Evolutionary conservation across 345 rosid genomes (phyloP).

Genomic region (Lepidium sativum): DNA sequence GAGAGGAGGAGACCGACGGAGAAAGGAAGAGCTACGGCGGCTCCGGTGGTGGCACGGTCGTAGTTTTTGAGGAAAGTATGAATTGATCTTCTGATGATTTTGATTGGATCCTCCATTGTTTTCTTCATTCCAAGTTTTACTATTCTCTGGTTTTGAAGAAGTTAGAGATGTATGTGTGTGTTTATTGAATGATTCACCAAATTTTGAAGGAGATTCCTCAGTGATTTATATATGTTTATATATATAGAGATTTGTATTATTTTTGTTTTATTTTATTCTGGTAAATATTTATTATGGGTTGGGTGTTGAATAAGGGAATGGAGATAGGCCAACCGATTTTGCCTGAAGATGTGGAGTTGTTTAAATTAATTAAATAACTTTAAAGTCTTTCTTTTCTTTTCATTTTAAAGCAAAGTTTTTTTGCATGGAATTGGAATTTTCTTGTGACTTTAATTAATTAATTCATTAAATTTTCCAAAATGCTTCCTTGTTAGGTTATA

Average conservation of each 20-base stretch:
- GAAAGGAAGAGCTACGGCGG: constrained; percentile 62
- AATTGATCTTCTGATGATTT: constrained; percentile 60
- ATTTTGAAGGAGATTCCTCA: constrained; percentile 20
- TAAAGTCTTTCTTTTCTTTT: background rate
- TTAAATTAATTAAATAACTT: background rate
- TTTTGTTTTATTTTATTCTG: background rate
- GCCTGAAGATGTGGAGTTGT: constrained; percentile 28
- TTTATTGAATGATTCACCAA: constrained; percentile 23
- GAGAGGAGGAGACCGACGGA: constrained; percentile 31
- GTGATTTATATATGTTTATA: constrained; percentile 3
- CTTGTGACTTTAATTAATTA: no score
- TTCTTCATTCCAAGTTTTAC: constrained; percentile 11
- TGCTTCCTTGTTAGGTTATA: constrained; percentile 9
- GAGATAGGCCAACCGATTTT: constrained; percentile 45
- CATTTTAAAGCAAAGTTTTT: background rate
- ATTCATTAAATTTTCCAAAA: background rate
- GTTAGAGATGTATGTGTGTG: constrained; percentile 4
- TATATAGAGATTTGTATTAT: background rate
- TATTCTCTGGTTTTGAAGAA: no score
- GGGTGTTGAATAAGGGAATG: constrained; percentile 24
- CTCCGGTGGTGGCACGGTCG: constrained; percentile 43
- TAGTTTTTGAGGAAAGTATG: constrained; percentile 52
- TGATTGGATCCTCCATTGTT: constrained; percentile 44
- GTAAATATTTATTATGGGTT: constrained; percentile 19
- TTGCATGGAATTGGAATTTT: constrained; percentile 1